Evolutionary conservation across 108 stramenopile species (phyloP).

Genomic region (Cyclotella sp.): DNA sequence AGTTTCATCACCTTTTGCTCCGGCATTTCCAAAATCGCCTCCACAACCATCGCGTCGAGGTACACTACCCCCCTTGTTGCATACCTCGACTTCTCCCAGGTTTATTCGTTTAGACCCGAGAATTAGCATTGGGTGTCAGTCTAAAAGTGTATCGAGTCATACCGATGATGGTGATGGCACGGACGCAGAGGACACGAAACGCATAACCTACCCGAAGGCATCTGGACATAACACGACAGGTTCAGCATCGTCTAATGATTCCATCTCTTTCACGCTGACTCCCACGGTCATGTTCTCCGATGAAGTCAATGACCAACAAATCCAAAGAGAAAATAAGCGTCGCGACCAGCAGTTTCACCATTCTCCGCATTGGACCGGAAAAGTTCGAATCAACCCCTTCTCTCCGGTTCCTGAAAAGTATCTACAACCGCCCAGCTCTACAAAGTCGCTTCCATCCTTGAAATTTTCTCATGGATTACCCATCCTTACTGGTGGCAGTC

Average conservation of each 20-base stretch:
- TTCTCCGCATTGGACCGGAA: conserved; percentile 50
- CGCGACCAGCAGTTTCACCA: conserved; percentile 37
- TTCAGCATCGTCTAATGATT: not conserved
- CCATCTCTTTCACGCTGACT: conserved; percentile 13
- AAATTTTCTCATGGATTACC: conserved; percentile 3
- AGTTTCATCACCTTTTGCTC: not conserved
- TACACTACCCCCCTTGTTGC: not conserved
- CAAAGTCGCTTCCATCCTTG: conserved; percentile 10
- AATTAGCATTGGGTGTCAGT: conserved; percentile 4
- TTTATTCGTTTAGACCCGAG: conserved; percentile 7
- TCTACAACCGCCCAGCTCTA: conserved; percentile 33
- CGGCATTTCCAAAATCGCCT: conserved; percentile 1
- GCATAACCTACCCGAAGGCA: not conserved
- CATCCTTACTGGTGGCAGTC: not conserved
- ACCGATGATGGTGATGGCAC: not conserved
- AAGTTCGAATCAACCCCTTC: conserved; percentile 51
- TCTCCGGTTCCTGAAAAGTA: conserved; percentile 47
- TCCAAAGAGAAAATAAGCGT: not conserved
- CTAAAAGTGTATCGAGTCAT: not conserved
- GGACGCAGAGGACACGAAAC: not conserved
- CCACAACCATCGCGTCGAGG: not conserved
- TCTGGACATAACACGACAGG: not conserved
- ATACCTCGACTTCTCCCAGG: conserved; percentile 1
- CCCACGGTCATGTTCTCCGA: conserved; percentile 20
- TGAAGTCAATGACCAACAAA: conserved; percentile 12